These are phyloP conservation scores for Rhododendron ferrugineum DNA, from an alignment of 148 eudicot genomes.

Conservation along the genomic window DNA sequence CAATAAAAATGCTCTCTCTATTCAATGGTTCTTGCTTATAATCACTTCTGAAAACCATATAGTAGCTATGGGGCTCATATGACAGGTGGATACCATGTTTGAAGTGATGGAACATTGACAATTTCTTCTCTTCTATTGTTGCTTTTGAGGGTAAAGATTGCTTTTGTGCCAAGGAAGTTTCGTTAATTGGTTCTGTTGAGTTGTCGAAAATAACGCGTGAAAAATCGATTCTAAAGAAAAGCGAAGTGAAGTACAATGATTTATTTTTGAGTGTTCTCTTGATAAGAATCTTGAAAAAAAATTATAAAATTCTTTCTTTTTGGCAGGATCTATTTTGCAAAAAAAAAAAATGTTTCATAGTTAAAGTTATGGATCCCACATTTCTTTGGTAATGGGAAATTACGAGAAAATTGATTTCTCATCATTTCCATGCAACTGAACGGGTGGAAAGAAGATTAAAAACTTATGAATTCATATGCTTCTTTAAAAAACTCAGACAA, in stretches of 20 bases:
- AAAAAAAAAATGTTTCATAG: too few species aligned
- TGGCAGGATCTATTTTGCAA: too few species aligned
- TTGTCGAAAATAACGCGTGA: not conserved
- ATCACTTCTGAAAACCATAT: not conserved
- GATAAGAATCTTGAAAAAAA: too few species aligned
- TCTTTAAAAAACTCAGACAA: not conserved
- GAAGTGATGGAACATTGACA: not conserved
- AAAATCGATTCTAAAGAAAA: not conserved
- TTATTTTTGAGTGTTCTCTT: too few species aligned
- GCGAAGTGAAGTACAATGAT: not conserved
- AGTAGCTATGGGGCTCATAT: not conserved
- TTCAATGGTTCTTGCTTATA: not conserved
- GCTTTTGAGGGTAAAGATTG: not conserved
- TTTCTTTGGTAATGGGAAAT: too few species aligned
- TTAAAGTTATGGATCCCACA: not conserved
- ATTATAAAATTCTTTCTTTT: too few species aligned
- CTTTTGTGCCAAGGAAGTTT: not conserved
- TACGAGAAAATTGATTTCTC: too few species aligned
- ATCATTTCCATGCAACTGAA: too few species aligned
- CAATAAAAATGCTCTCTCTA: not conserved
- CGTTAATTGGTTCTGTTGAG: not conserved
- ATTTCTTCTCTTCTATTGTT: not conserved
- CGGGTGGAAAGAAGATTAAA: not conserved
- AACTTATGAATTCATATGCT: not conserved
- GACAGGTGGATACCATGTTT: constrained; percentile 7